A percentile compares a stretch with the other conserved stretches of the same genome.
These are phyloP conservation scores for Strobilomyces dryophilus DNA, from an alignment of 768 basidiomycete genomes.

Conservation along the genomic window DNA sequence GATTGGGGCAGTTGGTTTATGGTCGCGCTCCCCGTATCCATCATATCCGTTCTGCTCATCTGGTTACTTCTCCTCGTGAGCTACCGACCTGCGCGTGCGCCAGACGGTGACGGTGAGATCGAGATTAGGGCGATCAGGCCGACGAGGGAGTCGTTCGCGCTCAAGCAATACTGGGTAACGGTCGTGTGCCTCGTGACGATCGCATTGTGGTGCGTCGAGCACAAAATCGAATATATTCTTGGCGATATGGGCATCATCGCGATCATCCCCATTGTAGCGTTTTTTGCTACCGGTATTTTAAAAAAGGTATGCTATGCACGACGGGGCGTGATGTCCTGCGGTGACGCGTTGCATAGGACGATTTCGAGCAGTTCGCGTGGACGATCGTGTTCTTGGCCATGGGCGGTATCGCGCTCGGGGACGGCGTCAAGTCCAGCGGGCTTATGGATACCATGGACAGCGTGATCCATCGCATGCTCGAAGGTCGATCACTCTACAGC, in stretches of 20 bases:
- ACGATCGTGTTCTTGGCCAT: conserved; percentile 94
- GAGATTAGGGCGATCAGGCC: conserved; percentile 83
- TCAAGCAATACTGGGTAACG: conserved; percentile 87
- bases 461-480: conserved; percentile 53
- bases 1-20: conserved; percentile 94
- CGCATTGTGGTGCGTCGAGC: conserved; percentile 84
- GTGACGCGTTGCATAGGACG: conserved; percentile 52
- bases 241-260: conserved; percentile 56
- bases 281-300: conserved; percentile 90
- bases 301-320: conserved; percentile 65
- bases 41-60: conserved; percentile 80
- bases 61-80: conserved; percentile 85
- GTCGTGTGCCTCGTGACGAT: conserved; percentile 84
- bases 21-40: conserved; percentile 89
- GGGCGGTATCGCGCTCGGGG: conserved; percentile 96
- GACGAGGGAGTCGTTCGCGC: conserved; percentile 74
- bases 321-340: background rate
- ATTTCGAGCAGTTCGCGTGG: conserved; percentile 95
- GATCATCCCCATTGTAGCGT: conserved; percentile 77
- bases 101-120: conserved; percentile 72
- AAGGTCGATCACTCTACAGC: conserved; percentile 58
- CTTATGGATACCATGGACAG: conserved; percentile 75
- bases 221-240: conserved; percentile 65
- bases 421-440: conserved; percentile 88
- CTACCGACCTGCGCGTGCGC: conserved; percentile 70